Conservation (phyloP, 2,329 filamentous ascomycete genomes). For the Daldinia eschscholtzii region DNA sequence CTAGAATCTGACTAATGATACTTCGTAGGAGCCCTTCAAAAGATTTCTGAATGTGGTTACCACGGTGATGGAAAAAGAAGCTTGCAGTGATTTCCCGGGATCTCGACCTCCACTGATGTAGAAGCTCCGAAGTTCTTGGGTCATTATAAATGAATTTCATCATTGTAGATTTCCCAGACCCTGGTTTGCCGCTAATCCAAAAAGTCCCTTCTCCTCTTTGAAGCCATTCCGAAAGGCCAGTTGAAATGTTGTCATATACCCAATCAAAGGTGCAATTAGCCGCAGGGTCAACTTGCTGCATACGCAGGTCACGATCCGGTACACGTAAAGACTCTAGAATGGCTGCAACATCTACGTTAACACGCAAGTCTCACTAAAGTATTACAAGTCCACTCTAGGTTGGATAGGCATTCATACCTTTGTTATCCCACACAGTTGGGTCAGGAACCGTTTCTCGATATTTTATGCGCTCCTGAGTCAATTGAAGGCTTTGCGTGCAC, state of each 20-base stretch:
- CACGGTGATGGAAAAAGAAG: constrained; percentile 42
- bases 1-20: constrained; percentile 32
- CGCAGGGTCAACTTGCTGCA: constrained; percentile 29
- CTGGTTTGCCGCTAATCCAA: constrained; percentile 44
- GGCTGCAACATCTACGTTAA: background rate
- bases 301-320: background rate
- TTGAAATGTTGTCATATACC: constrained; percentile 26
- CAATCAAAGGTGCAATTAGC: constrained; percentile 35
- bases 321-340: background rate
- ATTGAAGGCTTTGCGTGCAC: background rate
- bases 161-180: constrained; percentile 44
- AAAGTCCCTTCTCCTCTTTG: constrained; percentile 26
- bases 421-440: background rate
- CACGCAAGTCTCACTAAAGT: background rate
- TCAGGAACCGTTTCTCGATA: background rate
- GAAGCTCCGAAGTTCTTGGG: constrained; percentile 23
- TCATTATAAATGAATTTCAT: constrained; percentile 43
- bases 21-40: constrained; percentile 41
- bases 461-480: background rate
- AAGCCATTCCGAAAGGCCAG: constrained; percentile 25
- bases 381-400: too few species aligned
- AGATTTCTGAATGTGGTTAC: constrained; percentile 33
- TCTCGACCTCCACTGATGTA: constrained; percentile 17
- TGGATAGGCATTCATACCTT: background rate
- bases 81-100: constrained; percentile 14